Conservation (phyloP, 331 rosid genomes). For the Arachis monticola region DNA sequence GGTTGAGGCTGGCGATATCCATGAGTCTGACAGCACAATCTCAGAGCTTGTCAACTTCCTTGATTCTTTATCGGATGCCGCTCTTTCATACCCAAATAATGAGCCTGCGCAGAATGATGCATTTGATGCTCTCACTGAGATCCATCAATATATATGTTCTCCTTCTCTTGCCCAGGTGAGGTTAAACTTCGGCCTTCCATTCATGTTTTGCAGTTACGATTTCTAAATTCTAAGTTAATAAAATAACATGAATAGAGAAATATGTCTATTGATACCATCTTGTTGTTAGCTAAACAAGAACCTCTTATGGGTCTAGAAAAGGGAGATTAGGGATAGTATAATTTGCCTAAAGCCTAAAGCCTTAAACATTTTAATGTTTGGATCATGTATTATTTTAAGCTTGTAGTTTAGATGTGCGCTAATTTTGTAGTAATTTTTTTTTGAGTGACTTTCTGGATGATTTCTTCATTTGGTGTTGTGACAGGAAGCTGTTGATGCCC, state of each 20-base stretch:
- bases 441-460: conserved; percentile 16
- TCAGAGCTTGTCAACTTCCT: conserved; percentile 60
- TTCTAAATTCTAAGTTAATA: background rate
- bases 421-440: background rate
- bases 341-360: background rate
- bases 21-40: conserved; percentile 45
- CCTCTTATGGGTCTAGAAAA: conserved; percentile 4
- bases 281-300: conserved; percentile 4
- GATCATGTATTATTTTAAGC: conserved; percentile 37
- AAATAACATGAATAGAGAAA: background rate
- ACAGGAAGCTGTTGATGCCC: conserved; percentile 54
- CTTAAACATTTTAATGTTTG: background rate
- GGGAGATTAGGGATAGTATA: conserved; percentile 7
- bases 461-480: conserved; percentile 8
- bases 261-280: background rate
- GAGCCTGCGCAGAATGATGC: conserved; percentile 49
- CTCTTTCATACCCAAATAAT: conserved; percentile 52
- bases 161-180: conserved; percentile 67
- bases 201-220: conserved; percentile 5
- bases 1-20: conserved; percentile 51
- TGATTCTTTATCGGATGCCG: conserved; percentile 56
- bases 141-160: conserved; percentile 56
- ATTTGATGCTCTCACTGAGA: conserved; percentile 54
- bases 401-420: conserved; percentile 11
- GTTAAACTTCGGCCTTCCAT: background rate